These are phyloP conservation scores for Tothia fuscella DNA, from an alignment of 2,329 filamentous ascomycete genomes.

Conservation along the genomic window DNA sequence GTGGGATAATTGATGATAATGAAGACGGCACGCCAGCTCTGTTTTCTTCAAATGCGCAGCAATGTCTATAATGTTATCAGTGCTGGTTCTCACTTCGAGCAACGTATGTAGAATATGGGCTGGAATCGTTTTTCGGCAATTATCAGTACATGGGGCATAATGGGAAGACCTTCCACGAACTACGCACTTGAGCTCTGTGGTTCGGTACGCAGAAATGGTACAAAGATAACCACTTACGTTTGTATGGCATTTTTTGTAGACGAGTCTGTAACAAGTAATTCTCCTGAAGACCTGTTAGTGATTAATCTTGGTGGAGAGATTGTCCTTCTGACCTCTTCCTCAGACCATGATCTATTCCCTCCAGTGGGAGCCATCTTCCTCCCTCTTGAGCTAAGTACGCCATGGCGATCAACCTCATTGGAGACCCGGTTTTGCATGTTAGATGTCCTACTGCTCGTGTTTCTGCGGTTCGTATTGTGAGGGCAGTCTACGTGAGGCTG, in stretches of 20 bases:
- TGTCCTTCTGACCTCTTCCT: slow-evolving; percentile 57
- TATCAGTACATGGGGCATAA: too few species aligned
- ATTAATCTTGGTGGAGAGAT: slow-evolving; percentile 6
- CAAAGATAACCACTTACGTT: too few species aligned
- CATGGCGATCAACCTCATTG: slow-evolving; percentile 41
- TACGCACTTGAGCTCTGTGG: too few species aligned
- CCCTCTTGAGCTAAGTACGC: slow-evolving; percentile 50
- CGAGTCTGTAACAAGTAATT: slow-evolving; percentile 73
- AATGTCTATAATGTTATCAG: too few species aligned
- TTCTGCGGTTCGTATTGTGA: neutral
- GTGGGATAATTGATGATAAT: slow-evolving; percentile 77
- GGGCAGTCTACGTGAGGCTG: slow-evolving; percentile 5
- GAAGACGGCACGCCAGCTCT: slow-evolving; percentile 73
- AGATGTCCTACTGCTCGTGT: neutral
- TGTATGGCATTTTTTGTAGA: slow-evolving; percentile 81
- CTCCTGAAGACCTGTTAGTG: slow-evolving; percentile 43
- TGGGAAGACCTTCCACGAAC: too few species aligned
- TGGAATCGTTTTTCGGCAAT: too few species aligned
- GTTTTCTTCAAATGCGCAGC: slow-evolving; percentile 78
- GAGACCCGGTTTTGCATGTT: neutral
- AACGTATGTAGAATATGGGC: too few species aligned
- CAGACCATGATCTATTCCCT: slow-evolving; percentile 71
- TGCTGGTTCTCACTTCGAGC: too few species aligned
- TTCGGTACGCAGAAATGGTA: too few species aligned
- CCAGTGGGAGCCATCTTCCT: slow-evolving; percentile 59